Evolutionary conservation across 2,329 filamentous ascomycete genomes (phyloP).

Genomic region (Alternaria triticina): DNA sequence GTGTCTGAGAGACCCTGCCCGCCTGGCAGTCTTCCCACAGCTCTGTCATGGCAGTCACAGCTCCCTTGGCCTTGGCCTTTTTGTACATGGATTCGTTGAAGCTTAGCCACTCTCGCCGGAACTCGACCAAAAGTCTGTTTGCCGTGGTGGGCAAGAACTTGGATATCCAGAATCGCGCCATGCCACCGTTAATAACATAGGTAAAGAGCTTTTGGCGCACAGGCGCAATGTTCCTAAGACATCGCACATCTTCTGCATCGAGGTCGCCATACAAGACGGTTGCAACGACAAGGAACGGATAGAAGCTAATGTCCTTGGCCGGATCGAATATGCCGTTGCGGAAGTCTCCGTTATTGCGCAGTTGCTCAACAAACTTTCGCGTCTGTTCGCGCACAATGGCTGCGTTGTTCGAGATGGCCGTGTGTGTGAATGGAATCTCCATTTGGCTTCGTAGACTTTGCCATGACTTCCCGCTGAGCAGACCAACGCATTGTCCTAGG

Average conservation of each 20-base stretch:
- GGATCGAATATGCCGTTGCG: constrained; percentile 25
- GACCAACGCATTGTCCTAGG: constrained; percentile 53
- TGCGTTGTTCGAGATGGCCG: background rate
- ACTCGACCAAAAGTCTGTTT: constrained; percentile 23
- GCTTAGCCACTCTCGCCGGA: constrained; percentile 10
- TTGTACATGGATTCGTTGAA: constrained; percentile 43
- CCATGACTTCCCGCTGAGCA: constrained; percentile 46
- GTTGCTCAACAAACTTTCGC: constrained; percentile 10
- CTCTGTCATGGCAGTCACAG: background rate
- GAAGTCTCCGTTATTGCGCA: background rate
- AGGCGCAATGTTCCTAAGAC: constrained; percentile 31
- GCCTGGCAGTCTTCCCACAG: background rate
- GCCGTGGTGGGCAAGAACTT: constrained; percentile 35
- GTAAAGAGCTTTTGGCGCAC: constrained; percentile 44
- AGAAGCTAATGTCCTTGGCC: constrained; percentile 37
- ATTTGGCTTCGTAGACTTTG: constrained; percentile 22
- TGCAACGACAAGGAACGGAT: constrained; percentile 51
- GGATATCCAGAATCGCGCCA: constrained; percentile 34
- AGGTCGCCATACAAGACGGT: constrained; percentile 48
- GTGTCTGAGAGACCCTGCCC: background rate
- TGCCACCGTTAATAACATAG: constrained; percentile 45
- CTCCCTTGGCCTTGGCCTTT: background rate
- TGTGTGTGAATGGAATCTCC: constrained; percentile 25
- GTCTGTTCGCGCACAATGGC: background rate
- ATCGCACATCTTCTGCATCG: constrained; percentile 17